These are phyloP conservation scores for Xylaria sp. DNA, from an alignment of 2,329 filamentous ascomycete species.

Conservation along the genomic window DNA sequence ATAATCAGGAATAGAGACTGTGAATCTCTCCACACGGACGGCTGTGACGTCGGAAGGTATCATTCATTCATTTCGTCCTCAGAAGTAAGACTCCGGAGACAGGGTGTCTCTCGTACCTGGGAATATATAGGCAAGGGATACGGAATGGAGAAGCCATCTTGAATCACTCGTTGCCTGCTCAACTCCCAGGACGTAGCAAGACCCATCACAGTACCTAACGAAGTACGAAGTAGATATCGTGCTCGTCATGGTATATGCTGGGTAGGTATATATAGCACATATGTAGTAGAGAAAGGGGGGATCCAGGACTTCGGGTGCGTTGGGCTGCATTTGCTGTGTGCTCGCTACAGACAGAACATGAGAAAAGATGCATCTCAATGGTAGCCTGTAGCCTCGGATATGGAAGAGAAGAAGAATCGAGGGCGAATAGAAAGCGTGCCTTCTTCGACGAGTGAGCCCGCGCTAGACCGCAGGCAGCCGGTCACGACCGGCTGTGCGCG, in stretches of 20 bases:
- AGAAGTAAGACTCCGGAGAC: background rate
- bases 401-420: background rate
- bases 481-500: background rate
- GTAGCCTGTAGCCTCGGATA: constrained; percentile 1
- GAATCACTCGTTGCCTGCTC: background rate
- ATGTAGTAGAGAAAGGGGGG: constrained; percentile 7
- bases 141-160: background rate
- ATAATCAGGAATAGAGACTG: no score
- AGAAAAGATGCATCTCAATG: constrained; percentile 5
- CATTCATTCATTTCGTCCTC: background rate
- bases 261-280: background rate
- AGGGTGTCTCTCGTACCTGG: background rate
- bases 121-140: background rate
- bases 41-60: background rate
- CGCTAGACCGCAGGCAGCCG: constrained; percentile 7
- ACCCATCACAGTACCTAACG: background rate
- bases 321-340: constrained; percentile 10
- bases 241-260: background rate
- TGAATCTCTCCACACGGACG: background rate
- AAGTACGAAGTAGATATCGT: background rate
- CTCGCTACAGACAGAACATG: background rate
- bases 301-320: constrained; percentile 15
- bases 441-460: background rate
- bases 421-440: constrained; percentile 1
- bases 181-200: no score